A percentile compares a stretch with the other conserved stretches of the same genome.
Conservation (phyloP, 495 filamentous ascomycete genomes). For the Neurospora sp. region DNA sequence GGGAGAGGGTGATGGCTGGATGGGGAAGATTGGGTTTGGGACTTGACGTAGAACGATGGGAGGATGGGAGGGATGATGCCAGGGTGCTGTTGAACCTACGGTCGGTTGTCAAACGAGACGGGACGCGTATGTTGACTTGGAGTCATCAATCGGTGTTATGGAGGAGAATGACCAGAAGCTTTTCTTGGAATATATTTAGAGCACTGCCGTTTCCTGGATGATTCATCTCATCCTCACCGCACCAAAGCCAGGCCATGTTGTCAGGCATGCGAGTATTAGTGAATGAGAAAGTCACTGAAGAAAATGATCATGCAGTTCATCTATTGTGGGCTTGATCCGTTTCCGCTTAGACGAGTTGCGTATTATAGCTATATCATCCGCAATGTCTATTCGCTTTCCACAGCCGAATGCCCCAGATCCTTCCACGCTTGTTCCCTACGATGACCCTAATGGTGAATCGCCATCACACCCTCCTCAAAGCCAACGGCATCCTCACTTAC, state of each 20-base stretch:
- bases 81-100: too few species aligned
- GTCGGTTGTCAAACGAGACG: too few species aligned
- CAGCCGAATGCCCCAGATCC: background rate
- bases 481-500: background rate
- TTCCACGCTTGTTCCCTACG: too few species aligned
- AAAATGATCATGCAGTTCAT: background rate
- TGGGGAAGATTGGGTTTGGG: too few species aligned
- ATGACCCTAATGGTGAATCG: background rate
- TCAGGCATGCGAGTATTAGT: background rate
- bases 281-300: background rate
- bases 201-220: background rate
- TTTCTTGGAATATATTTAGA: background rate
- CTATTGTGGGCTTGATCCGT: background rate
- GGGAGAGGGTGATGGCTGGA: too few species aligned
- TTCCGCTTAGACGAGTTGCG: background rate
- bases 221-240: background rate
- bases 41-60: too few species aligned
- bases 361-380: background rate
- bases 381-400: background rate
- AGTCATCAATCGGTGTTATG: background rate
- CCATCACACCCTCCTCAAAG: background rate
- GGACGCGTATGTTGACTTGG: background rate
- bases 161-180: background rate
- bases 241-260: background rate
- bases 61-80: too few species aligned